A percentile compares a stretch with the other conserved stretches of the same genome.
Conservation (phyloP, 768 basidiomycete species). For the Lactarius indigo region DNA sequence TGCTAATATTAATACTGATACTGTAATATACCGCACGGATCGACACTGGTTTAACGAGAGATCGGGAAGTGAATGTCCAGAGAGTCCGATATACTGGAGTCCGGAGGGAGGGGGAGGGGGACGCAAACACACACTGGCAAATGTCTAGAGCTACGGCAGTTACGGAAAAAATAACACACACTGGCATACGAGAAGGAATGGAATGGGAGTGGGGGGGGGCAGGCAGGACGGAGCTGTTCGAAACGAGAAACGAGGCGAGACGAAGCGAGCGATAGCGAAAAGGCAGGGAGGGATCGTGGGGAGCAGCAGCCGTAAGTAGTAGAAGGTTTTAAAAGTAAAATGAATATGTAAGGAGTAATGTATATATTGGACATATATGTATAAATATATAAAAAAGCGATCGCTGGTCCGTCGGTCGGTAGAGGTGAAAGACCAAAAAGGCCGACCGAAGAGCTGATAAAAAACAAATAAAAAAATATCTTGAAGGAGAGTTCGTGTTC, state of each 20-base stretch:
- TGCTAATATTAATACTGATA: background rate
- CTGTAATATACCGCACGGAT: background rate
- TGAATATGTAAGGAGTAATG: background rate
- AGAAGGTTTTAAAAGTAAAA: background rate
- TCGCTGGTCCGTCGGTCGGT: constrained; percentile 8
- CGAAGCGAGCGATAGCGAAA: background rate
- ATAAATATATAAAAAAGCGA: constrained; percentile 1
- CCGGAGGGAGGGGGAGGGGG: background rate
- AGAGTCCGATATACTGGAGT: background rate
- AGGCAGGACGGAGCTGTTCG: background rate
- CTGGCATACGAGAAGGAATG: background rate
- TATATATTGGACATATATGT: background rate
- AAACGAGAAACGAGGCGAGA: background rate
- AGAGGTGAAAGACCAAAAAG: background rate
- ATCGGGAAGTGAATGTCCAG: background rate
- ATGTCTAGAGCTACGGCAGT: background rate
- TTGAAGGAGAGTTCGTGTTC: background rate
- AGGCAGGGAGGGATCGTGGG: background rate
- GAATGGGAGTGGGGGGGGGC: background rate
- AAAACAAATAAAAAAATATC: background rate
- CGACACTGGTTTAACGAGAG: background rate
- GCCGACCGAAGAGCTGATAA: constrained; percentile 4
- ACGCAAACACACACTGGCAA: background rate
- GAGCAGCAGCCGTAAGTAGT: background rate
- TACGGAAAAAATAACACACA: background rate